A percentile compares a stretch with the other conserved stretches of the same genome.
phyloP scores from a whole-genome alignment of 2,329 filamentous ascomycete species.

The Didymella keratinophila region DNA sequence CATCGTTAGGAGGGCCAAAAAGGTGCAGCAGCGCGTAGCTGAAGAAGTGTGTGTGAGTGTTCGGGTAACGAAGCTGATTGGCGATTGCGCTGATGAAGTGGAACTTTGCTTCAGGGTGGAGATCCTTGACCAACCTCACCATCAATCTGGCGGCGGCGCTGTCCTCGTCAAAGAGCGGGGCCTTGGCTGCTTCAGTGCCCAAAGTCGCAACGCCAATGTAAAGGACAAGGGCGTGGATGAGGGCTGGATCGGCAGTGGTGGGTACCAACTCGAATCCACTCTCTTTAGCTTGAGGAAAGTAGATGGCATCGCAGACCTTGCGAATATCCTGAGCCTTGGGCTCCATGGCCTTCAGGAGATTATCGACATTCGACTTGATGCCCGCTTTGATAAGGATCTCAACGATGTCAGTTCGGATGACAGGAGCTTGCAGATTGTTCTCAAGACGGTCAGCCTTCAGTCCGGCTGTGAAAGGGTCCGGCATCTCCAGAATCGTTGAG shows the following conservation, averaged over 20 bases:
- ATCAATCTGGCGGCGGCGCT: constrained; percentile 76
- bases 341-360: constrained; percentile 60
- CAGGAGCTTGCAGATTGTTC: constrained; percentile 73
- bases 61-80: constrained; percentile 91
- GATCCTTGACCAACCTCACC: constrained; percentile 76
- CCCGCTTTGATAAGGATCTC: constrained; percentile 59
- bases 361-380: constrained; percentile 63
- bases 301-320: constrained; percentile 77
- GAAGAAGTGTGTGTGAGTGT: constrained; percentile 91
- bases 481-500: constrained; percentile 72
- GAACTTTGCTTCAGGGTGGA: constrained; percentile 81
- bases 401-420: constrained; percentile 69
- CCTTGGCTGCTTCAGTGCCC: constrained; percentile 64
- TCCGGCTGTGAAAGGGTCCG: constrained; percentile 75
- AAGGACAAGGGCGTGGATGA: constrained; percentile 84
- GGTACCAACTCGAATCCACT: constrained; percentile 72
- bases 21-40: constrained; percentile 83
- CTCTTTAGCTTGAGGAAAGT: constrained; percentile 64
- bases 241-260: constrained; percentile 71
- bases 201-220: constrained; percentile 81
- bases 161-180: constrained; percentile 69
- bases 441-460: constrained; percentile 80
- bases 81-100: constrained; percentile 83
- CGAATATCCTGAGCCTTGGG: constrained; percentile 76
- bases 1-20: constrained; percentile 68